Evolutionary conservation across 2,329 filamentous ascomycete genomes (phyloP), one percentile per base, ranked within the genome.

Genomic region (Aspergillus tanneri): DNA sequence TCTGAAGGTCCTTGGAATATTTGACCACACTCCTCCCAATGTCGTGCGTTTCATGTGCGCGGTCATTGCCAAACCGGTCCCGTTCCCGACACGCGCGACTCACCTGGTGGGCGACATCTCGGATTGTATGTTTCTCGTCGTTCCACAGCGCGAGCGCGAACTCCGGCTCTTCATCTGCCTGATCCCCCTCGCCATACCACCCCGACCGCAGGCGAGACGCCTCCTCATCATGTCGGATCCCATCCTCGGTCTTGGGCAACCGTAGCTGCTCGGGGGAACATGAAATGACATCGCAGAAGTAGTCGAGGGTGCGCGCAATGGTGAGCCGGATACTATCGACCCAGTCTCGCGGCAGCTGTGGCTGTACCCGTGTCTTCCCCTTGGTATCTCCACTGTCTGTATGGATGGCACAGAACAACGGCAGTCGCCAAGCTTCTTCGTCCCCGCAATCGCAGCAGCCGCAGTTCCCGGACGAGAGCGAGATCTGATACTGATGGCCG

Each of bases 361-460:
- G 78, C 77, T 80, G 91, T 77, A 67, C 85, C 70, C 73, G 74
- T 44, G 71, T 69, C 49, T 64, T 72, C 10, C 62, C 65, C 46
- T 85, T 84, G 18, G 57, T 53, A 38, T 71, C 68, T 14, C 67
- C 68, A 37, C 75, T 78, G 54, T 85, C 78, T 34, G 90, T 92
- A 67, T 99, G 93, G 62, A 99, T 97, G 27, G 90, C 92, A 74
- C 93, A 99, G 66, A 69, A 70, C 55, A 97, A 80, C 35, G 91
- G 90, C 39, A 84, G 77, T 65, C 84, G 84, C 92, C 95, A 99
- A 9, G 93, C 95, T 70, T 99, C 95, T 16, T 87, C 83, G 65
- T 99, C 93, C 50, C 93, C 93, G 66, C 93, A 99, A 71, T 99
- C 93, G 70, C 93, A 99, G 73, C 95, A 97, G 36, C 92, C 92